Conservation (phyloP, 2,329 filamentous ascomycete genomes). For the Ascocoryne sarcoides region DNA sequence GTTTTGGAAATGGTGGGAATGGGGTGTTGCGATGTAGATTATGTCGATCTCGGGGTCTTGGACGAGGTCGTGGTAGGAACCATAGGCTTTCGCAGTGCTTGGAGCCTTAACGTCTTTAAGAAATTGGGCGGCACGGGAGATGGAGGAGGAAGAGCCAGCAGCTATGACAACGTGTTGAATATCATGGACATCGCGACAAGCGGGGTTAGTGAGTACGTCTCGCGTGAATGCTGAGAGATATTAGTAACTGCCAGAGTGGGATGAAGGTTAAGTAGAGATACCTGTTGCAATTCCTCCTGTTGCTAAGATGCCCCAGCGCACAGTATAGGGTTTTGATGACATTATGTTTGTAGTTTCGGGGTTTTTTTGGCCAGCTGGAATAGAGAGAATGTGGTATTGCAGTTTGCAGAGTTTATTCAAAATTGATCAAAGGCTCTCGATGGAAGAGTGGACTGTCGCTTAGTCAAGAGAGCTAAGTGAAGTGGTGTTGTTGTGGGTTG, state of each 20-base stretch:
- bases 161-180: slow-evolving; percentile 54
- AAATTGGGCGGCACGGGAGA: slow-evolving; percentile 51
- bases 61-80: slow-evolving; percentile 57
- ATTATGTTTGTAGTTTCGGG: slow-evolving; percentile 11
- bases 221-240: slow-evolving; percentile 42
- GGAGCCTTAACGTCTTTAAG: slow-evolving; percentile 48
- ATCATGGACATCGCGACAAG: slow-evolving; percentile 48
- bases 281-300: slow-evolving; percentile 31
- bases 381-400: not conserved
- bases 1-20: slow-evolving; percentile 67
- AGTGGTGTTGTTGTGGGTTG: too few relatives aligned
- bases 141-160: slow-evolving; percentile 55
- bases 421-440: not conserved
- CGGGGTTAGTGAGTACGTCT: slow-evolving; percentile 55
- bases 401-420: not conserved
- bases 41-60: slow-evolving; percentile 57
- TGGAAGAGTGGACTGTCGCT: not conserved
- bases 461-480: not conserved
- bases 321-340: slow-evolving; percentile 21
- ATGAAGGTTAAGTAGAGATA: too few relatives aligned
- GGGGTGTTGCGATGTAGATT: slow-evolving; percentile 62
- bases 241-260: slow-evolving; percentile 1
- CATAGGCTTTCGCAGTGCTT: slow-evolving; percentile 51
- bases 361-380: not conserved
- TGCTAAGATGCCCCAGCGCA: slow-evolving; percentile 30